Evolutionary conservation across 805 yeast species (phyloP).

Genomic region (Myxozyma lipomycoides): DNA sequence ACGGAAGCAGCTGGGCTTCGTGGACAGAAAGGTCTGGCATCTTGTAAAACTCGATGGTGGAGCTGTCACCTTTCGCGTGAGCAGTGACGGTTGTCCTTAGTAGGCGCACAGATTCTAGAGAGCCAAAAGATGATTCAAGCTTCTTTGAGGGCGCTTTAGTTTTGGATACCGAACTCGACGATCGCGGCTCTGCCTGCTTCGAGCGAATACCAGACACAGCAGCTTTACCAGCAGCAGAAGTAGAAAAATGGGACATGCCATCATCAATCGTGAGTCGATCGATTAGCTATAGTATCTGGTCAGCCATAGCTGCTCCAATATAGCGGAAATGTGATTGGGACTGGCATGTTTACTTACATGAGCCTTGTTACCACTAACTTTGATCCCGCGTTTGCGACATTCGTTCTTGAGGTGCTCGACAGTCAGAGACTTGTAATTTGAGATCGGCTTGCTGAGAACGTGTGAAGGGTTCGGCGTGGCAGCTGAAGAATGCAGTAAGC

Average conservation of each 20-base stretch:
- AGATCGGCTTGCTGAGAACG: slow-evolving; percentile 15
- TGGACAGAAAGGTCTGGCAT: slow-evolving; percentile 31
- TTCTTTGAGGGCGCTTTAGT: too few relatives aligned
- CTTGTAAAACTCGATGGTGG: slow-evolving; percentile 39
- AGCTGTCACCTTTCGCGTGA: slow-evolving; percentile 36
- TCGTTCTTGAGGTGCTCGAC: slow-evolving; percentile 25
- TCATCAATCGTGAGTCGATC: slow-evolving; percentile 27
- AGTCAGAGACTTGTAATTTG: slow-evolving; percentile 22
- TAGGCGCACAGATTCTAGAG: slow-evolving; percentile 5
- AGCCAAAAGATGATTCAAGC: too few relatives aligned
- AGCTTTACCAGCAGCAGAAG: slow-evolving; percentile 1
- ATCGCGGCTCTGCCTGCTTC: too few relatives aligned
- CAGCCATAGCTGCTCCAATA: too few relatives aligned
- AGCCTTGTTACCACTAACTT: slow-evolving; percentile 29
- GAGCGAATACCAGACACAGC: too few relatives aligned
- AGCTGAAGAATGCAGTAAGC: slow-evolving; percentile 27
- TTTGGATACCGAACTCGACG: too few relatives aligned
- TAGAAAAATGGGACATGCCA: slow-evolving; percentile 14
- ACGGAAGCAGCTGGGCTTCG: background rate
- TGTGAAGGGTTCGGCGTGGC: slow-evolving; percentile 26
- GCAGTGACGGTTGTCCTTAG: slow-evolving; percentile 22
- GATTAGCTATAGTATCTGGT: slow-evolving; percentile 25
- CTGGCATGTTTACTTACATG: slow-evolving; percentile 6
- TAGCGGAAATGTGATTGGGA: too few relatives aligned
- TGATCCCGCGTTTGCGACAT: slow-evolving; percentile 28